A percentile compares a stretch with the other conserved stretches of the same genome.
These are phyloP conservation scores for Skeletonema costatum DNA, from an alignment of 108 stramenopile genomes.

Conservation along the genomic window DNA sequence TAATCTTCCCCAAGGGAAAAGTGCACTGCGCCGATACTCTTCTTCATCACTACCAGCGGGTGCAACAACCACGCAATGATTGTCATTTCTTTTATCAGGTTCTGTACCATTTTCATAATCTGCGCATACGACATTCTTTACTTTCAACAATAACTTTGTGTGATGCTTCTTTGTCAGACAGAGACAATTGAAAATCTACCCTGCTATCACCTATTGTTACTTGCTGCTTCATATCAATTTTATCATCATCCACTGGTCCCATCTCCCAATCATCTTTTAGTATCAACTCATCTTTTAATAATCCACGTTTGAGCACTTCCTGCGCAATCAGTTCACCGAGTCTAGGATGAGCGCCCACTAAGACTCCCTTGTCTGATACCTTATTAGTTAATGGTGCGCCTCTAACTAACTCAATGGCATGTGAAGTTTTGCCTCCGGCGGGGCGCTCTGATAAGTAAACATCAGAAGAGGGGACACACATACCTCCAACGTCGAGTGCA, in stretches of 20 bases:
- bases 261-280: slow-evolving; percentile 20
- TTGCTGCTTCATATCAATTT: slow-evolving; percentile 31
- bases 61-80: slow-evolving; percentile 51
- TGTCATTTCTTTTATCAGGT: slow-evolving; percentile 16
- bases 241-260: slow-evolving; percentile 21
- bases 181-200: slow-evolving; percentile 41
- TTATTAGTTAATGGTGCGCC: slow-evolving; percentile 1
- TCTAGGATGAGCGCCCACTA: slow-evolving; percentile 49
- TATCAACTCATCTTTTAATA: slow-evolving; percentile 23
- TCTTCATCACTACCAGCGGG: not conserved
- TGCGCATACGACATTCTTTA: slow-evolving; percentile 53
- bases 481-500: slow-evolving; percentile 47
- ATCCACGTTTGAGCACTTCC: slow-evolving; percentile 34
- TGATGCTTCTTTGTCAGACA: not conserved
- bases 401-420: slow-evolving; percentile 46
- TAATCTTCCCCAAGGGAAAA: slow-evolving; percentile 42
- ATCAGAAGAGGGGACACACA: slow-evolving; percentile 32
- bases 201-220: slow-evolving; percentile 40
- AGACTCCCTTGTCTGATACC: slow-evolving; percentile 11
- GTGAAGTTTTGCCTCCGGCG: slow-evolving; percentile 48
- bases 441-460: slow-evolving; percentile 31
- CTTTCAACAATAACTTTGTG: slow-evolving; percentile 41
- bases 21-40: slow-evolving; percentile 22
- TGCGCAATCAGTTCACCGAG: slow-evolving; percentile 37
- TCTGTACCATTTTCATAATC: slow-evolving; percentile 37